Evolutionary conservation across 768 basidiomycete genomes (phyloP).

Genomic region (Dictyophora rubrovolvata): DNA sequence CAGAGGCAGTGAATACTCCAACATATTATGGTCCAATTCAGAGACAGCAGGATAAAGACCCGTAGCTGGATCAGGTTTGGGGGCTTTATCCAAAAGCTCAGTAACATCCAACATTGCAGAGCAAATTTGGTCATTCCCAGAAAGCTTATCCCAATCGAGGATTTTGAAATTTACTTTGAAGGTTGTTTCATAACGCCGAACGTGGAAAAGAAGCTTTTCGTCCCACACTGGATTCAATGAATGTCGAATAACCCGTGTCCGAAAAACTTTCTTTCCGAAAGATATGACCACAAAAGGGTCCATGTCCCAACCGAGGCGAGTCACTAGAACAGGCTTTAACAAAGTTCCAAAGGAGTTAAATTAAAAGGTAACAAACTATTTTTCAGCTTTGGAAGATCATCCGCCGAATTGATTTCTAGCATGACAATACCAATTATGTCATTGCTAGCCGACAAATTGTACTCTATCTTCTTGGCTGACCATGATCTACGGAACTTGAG

Average conservation of each 20-base stretch:
- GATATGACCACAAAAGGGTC: conserved; percentile 94
- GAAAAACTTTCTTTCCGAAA: conserved; percentile 95
- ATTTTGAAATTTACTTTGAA: conserved; percentile 76
- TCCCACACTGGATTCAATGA: conserved; percentile 84
- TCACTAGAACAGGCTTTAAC: conserved; percentile 39
- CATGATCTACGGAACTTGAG: conserved; percentile 32
- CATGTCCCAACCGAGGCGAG: conserved; percentile 88
- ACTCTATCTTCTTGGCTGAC: conserved; percentile 31
- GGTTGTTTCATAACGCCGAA: conserved; percentile 71
- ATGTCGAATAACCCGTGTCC: conserved; percentile 82
- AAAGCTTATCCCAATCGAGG: conserved; percentile 94
- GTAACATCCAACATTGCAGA: conserved; percentile 62
- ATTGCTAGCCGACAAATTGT: conserved; percentile 56
- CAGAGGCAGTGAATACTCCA: conserved; percentile 59
- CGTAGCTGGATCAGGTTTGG: conserved; percentile 45
- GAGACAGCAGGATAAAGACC: conserved; percentile 43
- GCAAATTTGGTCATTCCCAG: conserved; percentile 82
- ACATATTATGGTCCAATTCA: conserved; percentile 56
- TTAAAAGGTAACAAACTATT: conserved; percentile 53
- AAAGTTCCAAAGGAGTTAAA: not conserved
- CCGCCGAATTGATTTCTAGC: conserved; percentile 79
- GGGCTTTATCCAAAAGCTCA: conserved; percentile 57
- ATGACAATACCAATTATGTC: conserved; percentile 93
- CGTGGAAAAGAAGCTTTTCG: conserved; percentile 92
- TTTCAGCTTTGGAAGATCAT: conserved; percentile 73